These are phyloP conservation scores for Hibiscus syriacus DNA, from an alignment of 345 rosid species.

Conservation along the genomic window DNA sequence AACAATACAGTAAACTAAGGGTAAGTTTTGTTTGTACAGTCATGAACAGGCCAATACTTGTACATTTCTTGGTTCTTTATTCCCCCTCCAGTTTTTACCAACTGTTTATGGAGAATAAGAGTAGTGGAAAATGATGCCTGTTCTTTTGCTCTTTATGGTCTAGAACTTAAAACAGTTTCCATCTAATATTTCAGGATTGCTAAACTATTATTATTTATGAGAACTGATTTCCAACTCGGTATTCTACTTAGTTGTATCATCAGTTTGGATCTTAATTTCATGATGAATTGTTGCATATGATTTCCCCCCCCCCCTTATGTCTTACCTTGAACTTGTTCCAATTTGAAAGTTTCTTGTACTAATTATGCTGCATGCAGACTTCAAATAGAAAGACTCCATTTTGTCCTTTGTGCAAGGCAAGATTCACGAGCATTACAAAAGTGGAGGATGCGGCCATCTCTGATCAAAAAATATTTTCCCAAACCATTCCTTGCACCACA, in stretches of 20 bases:
- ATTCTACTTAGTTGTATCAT: background rate
- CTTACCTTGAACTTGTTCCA: background rate
- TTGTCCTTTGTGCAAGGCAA: slow-evolving; percentile 86
- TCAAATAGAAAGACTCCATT: slow-evolving; percentile 50
- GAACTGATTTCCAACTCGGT: background rate
- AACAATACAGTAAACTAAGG: background rate
- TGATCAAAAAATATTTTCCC: slow-evolving; percentile 93
- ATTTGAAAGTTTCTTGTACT: slow-evolving; percentile 1
- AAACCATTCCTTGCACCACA: slow-evolving; percentile 56
- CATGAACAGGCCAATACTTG: background rate
- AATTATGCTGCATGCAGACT: slow-evolving; percentile 29
- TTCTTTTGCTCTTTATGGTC: background rate
- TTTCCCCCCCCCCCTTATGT: background rate
- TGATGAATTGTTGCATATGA: background rate
- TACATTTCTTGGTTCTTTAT: background rate
- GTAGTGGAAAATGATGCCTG: background rate
- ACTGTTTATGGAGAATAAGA: background rate
- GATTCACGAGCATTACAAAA: slow-evolving; percentile 57
- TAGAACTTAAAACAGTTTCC: background rate
- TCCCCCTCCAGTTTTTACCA: background rate
- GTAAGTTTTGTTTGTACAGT: background rate
- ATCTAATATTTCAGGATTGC: background rate
- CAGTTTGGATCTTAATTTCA: background rate
- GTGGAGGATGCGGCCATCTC: slow-evolving; percentile 63
- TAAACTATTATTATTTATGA: background rate